These are phyloP conservation scores for Cytospora piceae DNA, from an alignment of 2,329 filamentous ascomycete genomes.

Conservation along the genomic window DNA sequence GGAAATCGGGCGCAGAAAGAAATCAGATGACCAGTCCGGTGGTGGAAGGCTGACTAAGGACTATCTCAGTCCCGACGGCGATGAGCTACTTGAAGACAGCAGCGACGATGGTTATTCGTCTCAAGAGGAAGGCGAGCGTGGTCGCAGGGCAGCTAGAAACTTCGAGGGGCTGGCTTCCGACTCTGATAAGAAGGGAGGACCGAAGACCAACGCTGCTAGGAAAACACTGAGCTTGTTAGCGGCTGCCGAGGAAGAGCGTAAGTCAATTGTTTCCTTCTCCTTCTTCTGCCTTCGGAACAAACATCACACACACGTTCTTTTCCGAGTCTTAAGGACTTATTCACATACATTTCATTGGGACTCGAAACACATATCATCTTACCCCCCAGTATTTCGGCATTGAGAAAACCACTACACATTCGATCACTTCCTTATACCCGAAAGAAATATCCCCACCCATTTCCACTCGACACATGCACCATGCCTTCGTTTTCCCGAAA, in stretches of 20 bases:
- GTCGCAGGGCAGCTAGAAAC: conserved; percentile 58
- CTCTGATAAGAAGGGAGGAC: conserved; percentile 36
- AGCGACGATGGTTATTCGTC: conserved; percentile 67
- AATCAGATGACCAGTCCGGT: conserved; percentile 46
- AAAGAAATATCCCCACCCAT: background rate
- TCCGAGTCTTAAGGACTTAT: background rate
- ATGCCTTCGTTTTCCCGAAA: background rate
- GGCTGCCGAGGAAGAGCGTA: conserved; percentile 79
- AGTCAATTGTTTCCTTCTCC: conserved; percentile 40
- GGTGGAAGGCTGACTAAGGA: conserved; percentile 68
- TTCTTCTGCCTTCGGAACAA: background rate
- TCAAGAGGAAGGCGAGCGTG: conserved; percentile 68
- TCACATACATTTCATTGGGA: background rate
- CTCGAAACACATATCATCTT: background rate
- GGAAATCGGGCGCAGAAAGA: conserved; percentile 62
- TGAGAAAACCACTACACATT: background rate
- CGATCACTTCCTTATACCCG: background rate
- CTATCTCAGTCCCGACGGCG: conserved; percentile 67
- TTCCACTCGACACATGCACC: background rate
- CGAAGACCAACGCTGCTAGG: conserved; percentile 36
- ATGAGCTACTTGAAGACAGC: conserved; percentile 65
- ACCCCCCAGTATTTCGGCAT: background rate
- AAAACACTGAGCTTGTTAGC: conserved; percentile 67
- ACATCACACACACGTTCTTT: conserved; percentile 3
- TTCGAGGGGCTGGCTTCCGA: conserved; percentile 46